These are phyloP conservation scores for Neurospora crassa DNA, from an alignment of 2,329 filamentous ascomycete species.

Conservation along the genomic window DNA sequence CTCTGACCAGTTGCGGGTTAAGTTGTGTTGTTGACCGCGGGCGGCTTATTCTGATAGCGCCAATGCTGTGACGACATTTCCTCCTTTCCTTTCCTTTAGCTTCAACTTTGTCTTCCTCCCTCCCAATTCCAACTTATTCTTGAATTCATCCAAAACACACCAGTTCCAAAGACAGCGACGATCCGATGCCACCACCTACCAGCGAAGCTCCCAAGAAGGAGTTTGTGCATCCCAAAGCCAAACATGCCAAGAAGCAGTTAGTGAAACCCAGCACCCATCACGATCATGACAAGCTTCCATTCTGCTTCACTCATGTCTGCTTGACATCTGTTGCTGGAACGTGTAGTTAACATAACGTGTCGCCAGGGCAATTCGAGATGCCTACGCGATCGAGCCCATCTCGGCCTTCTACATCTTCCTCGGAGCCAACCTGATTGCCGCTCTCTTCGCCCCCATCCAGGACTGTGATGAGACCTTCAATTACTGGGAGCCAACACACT, in stretches of 20 bases:
- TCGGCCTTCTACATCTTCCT: slow-evolving; percentile 75
- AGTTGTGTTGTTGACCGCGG: not conserved
- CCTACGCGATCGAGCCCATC: slow-evolving; percentile 60
- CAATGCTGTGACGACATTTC: not conserved
- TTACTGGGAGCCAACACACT: slow-evolving; percentile 97
- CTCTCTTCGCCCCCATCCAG: slow-evolving; percentile 80
- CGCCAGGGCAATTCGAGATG: slow-evolving; percentile 34
- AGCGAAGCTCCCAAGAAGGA: slow-evolving; percentile 23
- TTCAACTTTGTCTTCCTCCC: not conserved
- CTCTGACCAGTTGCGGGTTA: not conserved
- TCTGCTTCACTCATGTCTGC: not conserved
- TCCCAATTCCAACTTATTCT: not conserved
- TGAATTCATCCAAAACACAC: not conserved
- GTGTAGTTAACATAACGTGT: slow-evolving; percentile 3
- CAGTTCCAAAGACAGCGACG: slow-evolving; percentile 10
- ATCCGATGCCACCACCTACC: slow-evolving; percentile 29
- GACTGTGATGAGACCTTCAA: slow-evolving; percentile 99
- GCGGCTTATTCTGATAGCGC: not conserved
- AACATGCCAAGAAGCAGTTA: slow-evolving; percentile 44
- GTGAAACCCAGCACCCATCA: slow-evolving; percentile 8
- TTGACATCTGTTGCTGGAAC: not conserved
- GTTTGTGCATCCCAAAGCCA: slow-evolving; percentile 39
- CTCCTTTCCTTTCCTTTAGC: not conserved
- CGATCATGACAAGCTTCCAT: not conserved
- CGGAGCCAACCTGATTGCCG: slow-evolving; percentile 63